Percentiles rank a stretch among this genome's conserved stretches.
These are phyloP conservation scores for Vaccinium corymbosum DNA, from an alignment of 148 eudicot species.

Conservation along the genomic window DNA sequence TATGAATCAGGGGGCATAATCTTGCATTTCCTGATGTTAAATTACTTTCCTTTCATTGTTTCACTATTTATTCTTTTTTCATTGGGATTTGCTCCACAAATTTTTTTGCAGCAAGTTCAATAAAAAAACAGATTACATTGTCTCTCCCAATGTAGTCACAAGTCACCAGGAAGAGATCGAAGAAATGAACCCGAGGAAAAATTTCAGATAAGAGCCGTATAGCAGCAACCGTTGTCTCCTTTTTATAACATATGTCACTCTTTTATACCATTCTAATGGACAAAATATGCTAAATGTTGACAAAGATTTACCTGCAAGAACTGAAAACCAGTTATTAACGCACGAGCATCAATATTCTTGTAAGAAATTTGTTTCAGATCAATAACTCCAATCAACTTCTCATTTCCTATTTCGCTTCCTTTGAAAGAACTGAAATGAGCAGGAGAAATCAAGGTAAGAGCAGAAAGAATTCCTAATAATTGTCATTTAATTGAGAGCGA, in stretches of 20 bases:
- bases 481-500: not conserved
- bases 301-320: conserved; percentile 42
- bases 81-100: not conserved
- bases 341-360: conserved; percentile 56
- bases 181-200: not conserved
- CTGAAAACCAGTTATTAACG: conserved; percentile 54
- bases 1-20: not conserved
- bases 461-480: not conserved
- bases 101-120: not conserved
- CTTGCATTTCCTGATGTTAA: not conserved
- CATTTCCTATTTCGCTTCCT: conserved; percentile 49
- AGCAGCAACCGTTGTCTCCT: not conserved
- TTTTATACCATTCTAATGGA: not conserved
- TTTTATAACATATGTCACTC: not conserved
- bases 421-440: conserved; percentile 38
- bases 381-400: conserved; percentile 47
- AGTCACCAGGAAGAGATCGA: not conserved
- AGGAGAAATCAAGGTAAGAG: conserved; percentile 17
- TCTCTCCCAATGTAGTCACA: not conserved
- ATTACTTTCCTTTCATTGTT: not conserved
- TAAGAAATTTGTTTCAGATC: conserved; percentile 45
- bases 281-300: not conserved
- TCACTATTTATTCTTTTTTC: not conserved
- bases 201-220: not conserved
- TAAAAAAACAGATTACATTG: not conserved